Percentiles rank a stretch among this genome's conserved stretches.
These are phyloP conservation scores for Annulohypoxylon bovei DNA, from an alignment of 495 filamentous ascomycete species.

Conservation along the genomic window DNA sequence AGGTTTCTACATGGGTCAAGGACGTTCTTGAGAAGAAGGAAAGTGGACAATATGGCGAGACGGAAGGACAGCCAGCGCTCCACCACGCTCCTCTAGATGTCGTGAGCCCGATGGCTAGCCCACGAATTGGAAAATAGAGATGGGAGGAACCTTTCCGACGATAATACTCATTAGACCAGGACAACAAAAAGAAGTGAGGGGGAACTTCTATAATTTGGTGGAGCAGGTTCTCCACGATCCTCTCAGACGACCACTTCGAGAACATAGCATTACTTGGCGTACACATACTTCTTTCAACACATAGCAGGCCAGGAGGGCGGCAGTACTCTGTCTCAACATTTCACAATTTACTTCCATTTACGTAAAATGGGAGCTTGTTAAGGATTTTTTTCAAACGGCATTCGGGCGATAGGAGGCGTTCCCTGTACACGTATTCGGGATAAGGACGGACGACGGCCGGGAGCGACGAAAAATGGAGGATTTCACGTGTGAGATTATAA, in stretches of 20 bases:
- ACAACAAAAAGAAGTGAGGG: slow-evolving; percentile 18
- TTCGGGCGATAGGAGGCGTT: slow-evolving; percentile 32
- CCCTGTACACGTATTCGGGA: slow-evolving; percentile 51
- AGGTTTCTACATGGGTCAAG: slow-evolving; percentile 88
- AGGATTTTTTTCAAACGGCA: slow-evolving; percentile 33
- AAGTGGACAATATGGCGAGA: slow-evolving; percentile 55
- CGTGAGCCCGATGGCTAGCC: slow-evolving; percentile 58
- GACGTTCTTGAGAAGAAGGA: slow-evolving; percentile 70
- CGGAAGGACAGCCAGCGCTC: slow-evolving; percentile 69
- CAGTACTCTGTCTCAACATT: slow-evolving; percentile 25
- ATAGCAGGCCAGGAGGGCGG: slow-evolving; percentile 30
- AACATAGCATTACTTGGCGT: slow-evolving; percentile 48
- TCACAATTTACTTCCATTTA: background rate
- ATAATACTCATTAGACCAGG: slow-evolving; percentile 26
- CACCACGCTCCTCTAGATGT: slow-evolving; percentile 80
- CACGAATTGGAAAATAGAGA: slow-evolving; percentile 38
- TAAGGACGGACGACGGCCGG: slow-evolving; percentile 22
- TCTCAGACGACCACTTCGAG: slow-evolving; percentile 39
- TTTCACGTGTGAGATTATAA: slow-evolving; percentile 26
- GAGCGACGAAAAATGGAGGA: slow-evolving; percentile 4
- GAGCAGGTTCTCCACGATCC: slow-evolving; percentile 41
- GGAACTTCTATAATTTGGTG: slow-evolving; percentile 13
- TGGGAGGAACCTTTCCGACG: background rate
- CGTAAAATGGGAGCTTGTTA: slow-evolving; percentile 7
- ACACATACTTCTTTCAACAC: slow-evolving; percentile 42